phyloP scores from a whole-genome alignment of 805 yeast genomes.

The Yarrowia keelungensis region DNA sequence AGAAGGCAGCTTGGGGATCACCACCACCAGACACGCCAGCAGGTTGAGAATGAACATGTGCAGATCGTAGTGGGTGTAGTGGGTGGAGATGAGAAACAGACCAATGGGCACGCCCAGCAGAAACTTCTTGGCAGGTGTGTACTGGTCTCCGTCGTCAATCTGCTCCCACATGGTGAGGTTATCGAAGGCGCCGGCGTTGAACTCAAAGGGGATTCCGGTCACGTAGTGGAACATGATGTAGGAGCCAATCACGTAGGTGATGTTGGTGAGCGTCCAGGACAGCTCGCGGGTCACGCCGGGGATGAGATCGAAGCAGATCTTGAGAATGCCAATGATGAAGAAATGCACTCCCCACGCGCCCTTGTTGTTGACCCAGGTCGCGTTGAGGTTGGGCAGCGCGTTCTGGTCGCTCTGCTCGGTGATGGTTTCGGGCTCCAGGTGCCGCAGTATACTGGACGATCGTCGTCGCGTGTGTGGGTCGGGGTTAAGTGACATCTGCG shows the following conservation, averaged over 20 bases:
- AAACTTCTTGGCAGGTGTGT: constrained; percentile 95
- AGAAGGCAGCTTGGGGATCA: constrained; percentile 85
- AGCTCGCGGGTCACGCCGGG: constrained; percentile 83
- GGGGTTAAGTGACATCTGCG: constrained; percentile 35
- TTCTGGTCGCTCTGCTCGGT: constrained; percentile 94
- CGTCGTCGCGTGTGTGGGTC: constrained; percentile 60
- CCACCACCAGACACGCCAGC: constrained; percentile 81
- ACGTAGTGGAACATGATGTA: constrained; percentile 96
- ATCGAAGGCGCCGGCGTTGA: constrained; percentile 95
- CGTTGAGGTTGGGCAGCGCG: constrained; percentile 86
- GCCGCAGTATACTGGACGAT: constrained; percentile 88
- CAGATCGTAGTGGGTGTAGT: constrained; percentile 85
- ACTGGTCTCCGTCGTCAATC: constrained; percentile 92
- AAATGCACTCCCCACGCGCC: constrained; percentile 96
- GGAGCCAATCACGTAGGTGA: constrained; percentile 87
- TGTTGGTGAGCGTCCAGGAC: constrained; percentile 93
- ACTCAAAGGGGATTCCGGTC: constrained; percentile 97
- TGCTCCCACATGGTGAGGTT: constrained; percentile 99
- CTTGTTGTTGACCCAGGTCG: constrained; percentile 93
- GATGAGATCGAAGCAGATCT: constrained; percentile 76
- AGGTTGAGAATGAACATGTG: constrained; percentile 80
- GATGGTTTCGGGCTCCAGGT: constrained; percentile 88
- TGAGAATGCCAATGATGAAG: constrained; percentile 76
- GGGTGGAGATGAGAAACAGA: constrained; percentile 84
- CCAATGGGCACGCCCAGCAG: constrained; percentile 91